Evolutionary conservation across 1,284 basidiomycete genomes (phyloP), one percentile per base, ranked within the genome.

Genomic region (Cutaneotrichosporon cavernicola): DNA sequence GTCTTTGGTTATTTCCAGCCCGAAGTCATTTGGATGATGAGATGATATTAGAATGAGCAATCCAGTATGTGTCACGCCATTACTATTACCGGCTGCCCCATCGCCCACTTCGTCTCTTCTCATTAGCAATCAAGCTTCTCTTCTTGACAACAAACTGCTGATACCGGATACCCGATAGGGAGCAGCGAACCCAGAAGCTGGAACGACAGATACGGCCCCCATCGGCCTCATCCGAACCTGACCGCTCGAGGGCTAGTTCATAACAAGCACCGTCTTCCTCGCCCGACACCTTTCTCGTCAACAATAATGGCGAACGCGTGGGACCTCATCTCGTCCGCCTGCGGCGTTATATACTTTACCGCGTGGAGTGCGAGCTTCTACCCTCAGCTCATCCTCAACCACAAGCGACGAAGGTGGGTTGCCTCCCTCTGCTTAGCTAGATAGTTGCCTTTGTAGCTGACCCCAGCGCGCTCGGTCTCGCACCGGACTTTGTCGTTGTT

Each of bases 361-460:
- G 74, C 78, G 22, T 81, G 81, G 81, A 77, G 76, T 13, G 62
- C 73, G 6, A 79, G 77, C 4, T 83, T 84, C 72, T 83, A 83
- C 66, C 82, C 82, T 3, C 82, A 83, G 57, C 47, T 81, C 18
- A 58, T 81, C 43, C 74, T 82, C 63, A 83, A 83, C 67, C 80
- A 76, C 67, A 59, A 66, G 14, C 76, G 82, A 1, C 79, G 81
- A 60, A 73, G 69, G 78, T 80, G 63, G 67, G 77, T 22, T 30
- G 4, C 4, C 11, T 11, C 47, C 11, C 49, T 10, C 11, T 50
- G 7, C 49, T 9, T 22, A 16, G 10, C 49, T 50, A 7, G 13
- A 6, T 14, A 50, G 10, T 10, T 18, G 32, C 8, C 1, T n/a
- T 6, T 11, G 11, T 26, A 50, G 34, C 64, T 68, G 43, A 58